Conservation (phyloP, 2,329 filamentous ascomycete species). For the Penicillium sclerotiorum region DNA sequence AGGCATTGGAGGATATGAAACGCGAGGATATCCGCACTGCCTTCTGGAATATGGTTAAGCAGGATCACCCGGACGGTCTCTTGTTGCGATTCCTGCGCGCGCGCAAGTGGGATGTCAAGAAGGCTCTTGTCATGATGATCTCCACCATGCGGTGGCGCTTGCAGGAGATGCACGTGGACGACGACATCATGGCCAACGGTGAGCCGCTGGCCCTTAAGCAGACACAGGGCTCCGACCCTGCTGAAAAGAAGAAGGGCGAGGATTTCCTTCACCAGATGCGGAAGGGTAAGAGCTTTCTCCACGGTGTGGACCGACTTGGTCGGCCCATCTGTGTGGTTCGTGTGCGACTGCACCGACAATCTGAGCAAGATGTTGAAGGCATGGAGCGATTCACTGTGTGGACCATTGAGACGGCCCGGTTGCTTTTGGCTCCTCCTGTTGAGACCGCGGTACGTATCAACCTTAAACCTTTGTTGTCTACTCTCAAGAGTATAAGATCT, state of each 20-base stretch:
- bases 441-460: conserved; percentile 79
- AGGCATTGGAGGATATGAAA: conserved; percentile 73
- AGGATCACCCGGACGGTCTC: conserved; percentile 87
- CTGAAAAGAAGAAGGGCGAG: conserved; percentile 67
- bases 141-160: conserved; percentile 92
- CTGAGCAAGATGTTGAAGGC: conserved; percentile 78
- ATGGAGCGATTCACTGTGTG: conserved; percentile 91
- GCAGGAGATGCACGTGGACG: conserved; percentile 82
- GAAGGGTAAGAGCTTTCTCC: conserved; percentile 90
- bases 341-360: conserved; percentile 77
- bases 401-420: conserved; percentile 88
- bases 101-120: conserved; percentile 94
- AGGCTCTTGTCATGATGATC: conserved; percentile 90
- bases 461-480: background rate
- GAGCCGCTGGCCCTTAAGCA: conserved; percentile 68
- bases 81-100: conserved; percentile 81
- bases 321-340: conserved; percentile 85
- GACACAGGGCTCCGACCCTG: conserved; percentile 60
- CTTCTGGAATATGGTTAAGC: conserved; percentile 93
- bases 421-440: conserved; percentile 75
- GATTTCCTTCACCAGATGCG: conserved; percentile 84
- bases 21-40: conserved; percentile 78
- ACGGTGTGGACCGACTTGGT: conserved; percentile 81
- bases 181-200: conserved; percentile 78
- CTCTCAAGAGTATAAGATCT: background rate